phyloP scores from a whole-genome alignment of 1,139 yeast species.

The Candida anutae region DNA sequence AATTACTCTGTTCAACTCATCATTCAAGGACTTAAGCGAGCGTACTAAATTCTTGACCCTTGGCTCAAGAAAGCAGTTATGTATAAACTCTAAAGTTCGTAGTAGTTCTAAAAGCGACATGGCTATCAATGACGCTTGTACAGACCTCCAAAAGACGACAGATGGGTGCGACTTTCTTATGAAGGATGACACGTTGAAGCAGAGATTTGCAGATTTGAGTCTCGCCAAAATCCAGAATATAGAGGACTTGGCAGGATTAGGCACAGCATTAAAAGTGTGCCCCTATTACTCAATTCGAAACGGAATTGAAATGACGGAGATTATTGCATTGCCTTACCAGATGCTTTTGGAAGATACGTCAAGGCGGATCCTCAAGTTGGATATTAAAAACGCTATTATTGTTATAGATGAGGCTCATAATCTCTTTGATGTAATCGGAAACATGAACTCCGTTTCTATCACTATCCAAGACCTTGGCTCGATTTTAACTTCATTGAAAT shows the following conservation, averaged over 20 bases:
- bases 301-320: slow-evolving; percentile 54
- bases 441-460: slow-evolving; percentile 59
- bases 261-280: slow-evolving; percentile 51
- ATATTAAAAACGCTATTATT: slow-evolving; percentile 57
- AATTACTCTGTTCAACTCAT: slow-evolving; percentile 58
- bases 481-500: slow-evolving; percentile 39
- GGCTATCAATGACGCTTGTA: slow-evolving; percentile 76
- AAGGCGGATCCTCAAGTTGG: slow-evolving; percentile 51
- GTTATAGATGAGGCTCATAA: slow-evolving; percentile 94
- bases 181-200: slow-evolving; percentile 23
- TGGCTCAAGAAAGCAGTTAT: slow-evolving; percentile 81
- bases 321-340: slow-evolving; percentile 82
- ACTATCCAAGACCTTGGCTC: slow-evolving; percentile 40
- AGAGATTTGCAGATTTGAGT: slow-evolving; percentile 51
- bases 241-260: slow-evolving; percentile 66
- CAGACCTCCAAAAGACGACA: slow-evolving; percentile 52
- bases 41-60: slow-evolving; percentile 55
- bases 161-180: slow-evolving; percentile 47
- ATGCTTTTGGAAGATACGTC: slow-evolving; percentile 60
- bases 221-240: slow-evolving; percentile 68
- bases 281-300: slow-evolving; percentile 76
- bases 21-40: slow-evolving; percentile 34
- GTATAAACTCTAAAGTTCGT: slow-evolving; percentile 58
- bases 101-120: slow-evolving; percentile 32
- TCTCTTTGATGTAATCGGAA: slow-evolving; percentile 65